Conservation (phyloP, 768 basidiomycete genomes). For the Ephemerocybe angulata region DNA sequence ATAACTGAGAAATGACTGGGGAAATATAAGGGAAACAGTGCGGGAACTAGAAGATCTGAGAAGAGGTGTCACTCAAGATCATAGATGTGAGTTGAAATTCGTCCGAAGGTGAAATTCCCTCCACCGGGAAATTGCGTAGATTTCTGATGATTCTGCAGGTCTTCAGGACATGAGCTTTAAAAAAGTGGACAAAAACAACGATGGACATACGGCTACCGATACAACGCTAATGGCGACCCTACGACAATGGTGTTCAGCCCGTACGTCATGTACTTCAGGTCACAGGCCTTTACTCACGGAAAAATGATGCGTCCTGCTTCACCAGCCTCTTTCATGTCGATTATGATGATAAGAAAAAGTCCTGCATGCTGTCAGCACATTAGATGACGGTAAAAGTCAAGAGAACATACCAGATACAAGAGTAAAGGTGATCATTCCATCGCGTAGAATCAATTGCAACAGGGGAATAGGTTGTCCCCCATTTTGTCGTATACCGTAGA, state of each 20-base stretch:
- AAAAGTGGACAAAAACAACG: background rate
- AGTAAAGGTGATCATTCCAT: slow-evolving; percentile 2
- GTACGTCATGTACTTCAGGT: background rate
- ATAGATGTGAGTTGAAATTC: background rate
- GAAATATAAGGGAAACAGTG: background rate
- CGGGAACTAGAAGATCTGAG: background rate
- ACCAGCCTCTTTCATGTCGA: background rate
- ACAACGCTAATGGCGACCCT: slow-evolving; percentile 6
- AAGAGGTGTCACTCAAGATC: background rate
- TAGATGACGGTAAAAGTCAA: background rate
- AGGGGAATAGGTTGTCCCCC: slow-evolving; percentile 6
- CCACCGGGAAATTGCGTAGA: slow-evolving; percentile 5
- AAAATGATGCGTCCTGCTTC: slow-evolving; percentile 4
- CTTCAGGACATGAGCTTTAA: background rate
- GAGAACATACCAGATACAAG: background rate
- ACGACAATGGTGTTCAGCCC: background rate
- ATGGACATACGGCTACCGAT: slow-evolving; percentile 11
- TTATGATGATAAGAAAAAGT: background rate
- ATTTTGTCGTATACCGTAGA: background rate
- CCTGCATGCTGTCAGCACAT: background rate
- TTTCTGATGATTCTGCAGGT: slow-evolving; percentile 11
- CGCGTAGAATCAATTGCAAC: slow-evolving; percentile 1
- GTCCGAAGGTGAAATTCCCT: background rate
- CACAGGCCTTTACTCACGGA: slow-evolving; percentile 6
- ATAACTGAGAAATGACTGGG: background rate